Evolutionary conservation across 2,329 filamentous ascomycete genomes (phyloP).

Genomic region (Parafenestella ontariensis): DNA sequence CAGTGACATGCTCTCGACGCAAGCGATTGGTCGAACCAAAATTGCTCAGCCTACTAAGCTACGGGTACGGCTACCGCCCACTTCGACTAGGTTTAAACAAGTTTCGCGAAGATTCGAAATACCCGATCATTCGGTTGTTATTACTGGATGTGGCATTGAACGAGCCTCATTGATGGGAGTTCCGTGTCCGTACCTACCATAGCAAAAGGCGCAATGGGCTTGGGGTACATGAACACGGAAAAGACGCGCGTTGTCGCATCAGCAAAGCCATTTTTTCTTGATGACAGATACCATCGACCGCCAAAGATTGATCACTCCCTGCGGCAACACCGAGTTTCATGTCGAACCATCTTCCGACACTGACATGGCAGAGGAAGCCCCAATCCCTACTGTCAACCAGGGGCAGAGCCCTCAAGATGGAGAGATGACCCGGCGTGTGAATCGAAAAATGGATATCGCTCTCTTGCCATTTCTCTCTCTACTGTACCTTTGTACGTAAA

Average conservation of each 20-base stretch:
- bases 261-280: neutral
- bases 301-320: neutral
- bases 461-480: conserved; percentile 28
- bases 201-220: neutral
- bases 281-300: neutral
- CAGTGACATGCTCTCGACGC: neutral
- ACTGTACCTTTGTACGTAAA: conserved; percentile 23
- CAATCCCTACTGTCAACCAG: neutral
- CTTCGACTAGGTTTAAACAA: neutral
- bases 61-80: neutral
- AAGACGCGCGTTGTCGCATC: neutral
- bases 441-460: conserved; percentile 30
- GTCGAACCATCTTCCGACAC: neutral
- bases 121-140: neutral
- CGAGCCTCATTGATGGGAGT: neutral
- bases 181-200: neutral
- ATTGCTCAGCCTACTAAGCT: neutral
- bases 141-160: neutral
- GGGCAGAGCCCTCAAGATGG: neutral
- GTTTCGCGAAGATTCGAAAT: neutral
- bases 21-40: neutral
- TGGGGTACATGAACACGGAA: neutral
- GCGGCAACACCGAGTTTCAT: neutral
- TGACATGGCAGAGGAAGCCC: neutral
- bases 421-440: conserved; percentile 12